Evolutionary conservation across 768 basidiomycete genomes (phyloP).

Genomic region (Suillus subaureus): DNA sequence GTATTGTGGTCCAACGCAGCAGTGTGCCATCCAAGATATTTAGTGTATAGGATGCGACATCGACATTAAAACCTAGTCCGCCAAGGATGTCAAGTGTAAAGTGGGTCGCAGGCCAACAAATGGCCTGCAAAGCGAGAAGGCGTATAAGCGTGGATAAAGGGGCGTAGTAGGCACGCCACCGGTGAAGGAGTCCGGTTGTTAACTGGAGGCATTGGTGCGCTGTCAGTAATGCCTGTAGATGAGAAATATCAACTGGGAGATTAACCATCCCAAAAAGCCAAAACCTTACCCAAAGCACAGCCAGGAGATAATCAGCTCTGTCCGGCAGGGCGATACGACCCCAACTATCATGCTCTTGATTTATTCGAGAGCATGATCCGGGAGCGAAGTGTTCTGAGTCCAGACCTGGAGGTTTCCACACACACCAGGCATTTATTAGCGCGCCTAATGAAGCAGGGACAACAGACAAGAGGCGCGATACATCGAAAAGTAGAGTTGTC

Average conservation of each 20-base stretch:
- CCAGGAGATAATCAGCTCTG: slow-evolving; percentile 65
- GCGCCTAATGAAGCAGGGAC: slow-evolving; percentile 74
- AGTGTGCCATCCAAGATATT: slow-evolving; percentile 28
- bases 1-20: slow-evolving; percentile 48
- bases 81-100: slow-evolving; percentile 78
- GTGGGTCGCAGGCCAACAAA: slow-evolving; percentile 95
- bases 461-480: slow-evolving; percentile 68
- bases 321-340: slow-evolving; percentile 45
- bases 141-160: slow-evolving; percentile 88
- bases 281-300: slow-evolving; percentile 68
- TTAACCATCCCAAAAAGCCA: not conserved
- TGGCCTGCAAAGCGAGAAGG: slow-evolving; percentile 88
- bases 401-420: slow-evolving; percentile 46
- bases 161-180: slow-evolving; percentile 92
- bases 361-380: slow-evolving; percentile 8
- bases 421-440: slow-evolving; percentile 59
- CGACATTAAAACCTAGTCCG: slow-evolving; percentile 24
- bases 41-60: slow-evolving; percentile 10
- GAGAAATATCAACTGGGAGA: not conserved
- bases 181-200: slow-evolving; percentile 84
- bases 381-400: slow-evolving; percentile 12
- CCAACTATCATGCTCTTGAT: slow-evolving; percentile 17
- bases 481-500: slow-evolving; percentile 67
- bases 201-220: slow-evolving; percentile 88
- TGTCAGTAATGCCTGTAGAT: slow-evolving; percentile 74